phyloP scores from a whole-genome alignment of 495 filamentous ascomycete genomes.

The Tuber calosporum region DNA sequence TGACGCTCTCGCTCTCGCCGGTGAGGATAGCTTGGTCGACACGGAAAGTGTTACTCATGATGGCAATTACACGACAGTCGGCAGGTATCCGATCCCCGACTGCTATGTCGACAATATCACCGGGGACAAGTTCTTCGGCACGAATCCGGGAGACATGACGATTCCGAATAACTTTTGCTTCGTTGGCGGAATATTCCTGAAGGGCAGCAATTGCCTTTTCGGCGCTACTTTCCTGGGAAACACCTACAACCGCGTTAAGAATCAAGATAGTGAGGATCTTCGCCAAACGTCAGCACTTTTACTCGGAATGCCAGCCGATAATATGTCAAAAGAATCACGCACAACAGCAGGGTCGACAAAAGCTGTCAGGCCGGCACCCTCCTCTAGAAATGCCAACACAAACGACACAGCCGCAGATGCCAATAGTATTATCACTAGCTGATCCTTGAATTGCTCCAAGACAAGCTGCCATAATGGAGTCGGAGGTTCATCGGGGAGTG shows the following conservation, averaged over 20 bases:
- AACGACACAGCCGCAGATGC: slow-evolving; percentile 94
- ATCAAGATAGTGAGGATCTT: slow-evolving; percentile 96
- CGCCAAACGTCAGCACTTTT: slow-evolving; percentile 17
- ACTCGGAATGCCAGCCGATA: slow-evolving; percentile 5
- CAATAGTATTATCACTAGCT: slow-evolving; percentile 90
- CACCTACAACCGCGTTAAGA: slow-evolving; percentile 92
- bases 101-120: slow-evolving; percentile 80
- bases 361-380: slow-evolving; percentile 88
- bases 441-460: slow-evolving; percentile 98
- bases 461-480: slow-evolving; percentile 95
- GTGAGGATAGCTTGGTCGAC: slow-evolving; percentile 97
- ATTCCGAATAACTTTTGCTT: slow-evolving; percentile 83
- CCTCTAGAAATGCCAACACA: slow-evolving; percentile 85
- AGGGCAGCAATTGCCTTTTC: slow-evolving; percentile 98
- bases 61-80: slow-evolving; percentile 81
- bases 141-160: slow-evolving; percentile 70
- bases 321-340: slow-evolving; percentile 44
- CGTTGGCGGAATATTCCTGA: slow-evolving; percentile 97
- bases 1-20: slow-evolving; percentile 94
- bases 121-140: slow-evolving; percentile 92
- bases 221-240: slow-evolving; percentile 96
- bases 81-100: slow-evolving; percentile 96
- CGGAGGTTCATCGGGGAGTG: slow-evolving; percentile 91
- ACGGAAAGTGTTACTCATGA: slow-evolving; percentile 93
- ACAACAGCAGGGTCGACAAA: slow-evolving; percentile 96